Percentiles rank a stretch among this genome's conserved stretches.
Evolutionary conservation across 2,329 filamentous ascomycete genomes (phyloP).

Genomic region (Podosphaera fusca): DNA sequence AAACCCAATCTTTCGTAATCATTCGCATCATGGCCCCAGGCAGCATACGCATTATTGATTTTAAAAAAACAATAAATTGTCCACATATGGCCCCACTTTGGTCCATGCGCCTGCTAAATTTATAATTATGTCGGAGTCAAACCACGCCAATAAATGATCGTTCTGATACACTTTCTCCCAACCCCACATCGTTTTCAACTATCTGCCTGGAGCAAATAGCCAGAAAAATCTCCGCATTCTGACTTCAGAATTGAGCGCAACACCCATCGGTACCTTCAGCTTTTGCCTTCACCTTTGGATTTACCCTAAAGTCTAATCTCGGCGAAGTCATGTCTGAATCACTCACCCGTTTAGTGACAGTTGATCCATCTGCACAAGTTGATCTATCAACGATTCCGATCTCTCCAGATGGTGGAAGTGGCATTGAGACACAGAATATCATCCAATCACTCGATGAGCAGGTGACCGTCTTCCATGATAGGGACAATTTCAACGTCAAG

Average conservation of each 20-base stretch:
- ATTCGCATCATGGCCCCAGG: no score
- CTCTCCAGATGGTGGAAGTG: constrained; percentile 37
- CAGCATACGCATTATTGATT: no score
- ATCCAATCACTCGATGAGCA: constrained; percentile 28
- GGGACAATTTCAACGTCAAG: constrained; percentile 99
- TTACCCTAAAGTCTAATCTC: neutral
- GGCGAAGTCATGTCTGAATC: constrained; percentile 1
- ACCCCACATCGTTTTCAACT: neutral
- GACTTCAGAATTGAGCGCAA: neutral
- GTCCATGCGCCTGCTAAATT: no score
- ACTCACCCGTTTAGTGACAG: constrained; percentile 12
- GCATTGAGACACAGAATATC: constrained; percentile 21
- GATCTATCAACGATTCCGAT: constrained; percentile 46
- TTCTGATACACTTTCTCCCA: no score
- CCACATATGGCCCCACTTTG: no score
- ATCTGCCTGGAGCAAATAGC: neutral
- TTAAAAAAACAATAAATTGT: no score
- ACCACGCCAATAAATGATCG: no score
- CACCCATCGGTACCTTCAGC: neutral
- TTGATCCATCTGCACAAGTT: constrained; percentile 25
- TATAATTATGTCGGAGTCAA: no score
- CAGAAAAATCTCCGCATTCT: neutral
- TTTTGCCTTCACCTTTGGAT: neutral
- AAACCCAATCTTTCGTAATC: no score
- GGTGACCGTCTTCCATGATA: constrained; percentile 91